phyloP scores from a whole-genome alignment of 2,329 filamentous ascomycete genomes.

The Aspergillus sp. region DNA sequence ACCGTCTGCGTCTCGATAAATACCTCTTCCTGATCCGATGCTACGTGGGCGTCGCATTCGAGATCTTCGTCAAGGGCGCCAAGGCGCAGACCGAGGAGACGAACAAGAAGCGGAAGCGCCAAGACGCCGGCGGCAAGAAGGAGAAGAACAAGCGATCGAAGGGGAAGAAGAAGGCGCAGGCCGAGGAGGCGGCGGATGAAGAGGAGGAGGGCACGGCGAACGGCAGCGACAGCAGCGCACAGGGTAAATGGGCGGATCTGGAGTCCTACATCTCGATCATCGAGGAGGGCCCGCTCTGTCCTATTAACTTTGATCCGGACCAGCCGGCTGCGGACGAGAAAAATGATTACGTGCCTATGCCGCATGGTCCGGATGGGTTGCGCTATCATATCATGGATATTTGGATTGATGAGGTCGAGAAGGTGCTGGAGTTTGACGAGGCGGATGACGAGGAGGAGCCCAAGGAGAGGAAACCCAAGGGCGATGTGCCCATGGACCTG shows the following conservation, averaged over 20 bases:
- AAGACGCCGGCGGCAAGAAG: constrained; percentile 22
- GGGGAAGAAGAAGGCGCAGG: constrained; percentile 14
- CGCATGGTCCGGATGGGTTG: constrained; percentile 75
- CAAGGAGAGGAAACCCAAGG: constrained; percentile 31
- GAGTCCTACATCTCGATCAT: constrained; percentile 40
- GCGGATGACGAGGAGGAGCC: constrained; percentile 30
- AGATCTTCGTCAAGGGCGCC: constrained; percentile 35
- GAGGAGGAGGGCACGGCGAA: constrained; percentile 19
- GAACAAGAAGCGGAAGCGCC: constrained; percentile 32
- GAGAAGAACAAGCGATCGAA: constrained; percentile 28
- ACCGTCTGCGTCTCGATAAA: constrained; percentile 84
- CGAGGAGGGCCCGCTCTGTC: constrained; percentile 40
- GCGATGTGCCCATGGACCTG: constrained; percentile 39
- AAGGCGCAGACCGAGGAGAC: constrained; percentile 12
- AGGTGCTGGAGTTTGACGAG: constrained; percentile 56
- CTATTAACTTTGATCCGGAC: constrained; percentile 39
- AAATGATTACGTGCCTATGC: constrained; percentile 34
- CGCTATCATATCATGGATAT: constrained; percentile 86
- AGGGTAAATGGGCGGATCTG: constrained; percentile 33
- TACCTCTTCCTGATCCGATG: constrained; percentile 81
- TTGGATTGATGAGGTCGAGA: constrained; percentile 86
- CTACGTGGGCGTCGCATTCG: constrained; percentile 71
- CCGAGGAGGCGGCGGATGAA: constrained; percentile 16
- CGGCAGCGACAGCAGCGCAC: constrained; percentile 10
- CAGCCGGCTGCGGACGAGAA: constrained; percentile 26